Evolutionary conservation across 179 eudicot genomes (phyloP).

Genomic region (Beta corolliflora): DNA sequence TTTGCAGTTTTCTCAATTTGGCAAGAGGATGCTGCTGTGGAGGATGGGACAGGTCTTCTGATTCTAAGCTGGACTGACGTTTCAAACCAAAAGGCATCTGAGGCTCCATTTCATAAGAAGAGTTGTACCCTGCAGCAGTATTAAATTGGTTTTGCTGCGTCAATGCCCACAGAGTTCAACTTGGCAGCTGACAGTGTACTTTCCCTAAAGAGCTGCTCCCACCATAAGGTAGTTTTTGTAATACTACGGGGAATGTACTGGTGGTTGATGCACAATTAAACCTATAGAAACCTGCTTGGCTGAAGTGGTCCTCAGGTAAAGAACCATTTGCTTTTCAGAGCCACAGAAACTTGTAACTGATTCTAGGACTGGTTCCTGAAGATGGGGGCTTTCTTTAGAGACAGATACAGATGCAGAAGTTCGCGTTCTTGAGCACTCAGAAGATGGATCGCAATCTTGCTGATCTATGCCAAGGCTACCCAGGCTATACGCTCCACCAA

Average conservation of each 20-base stretch:
- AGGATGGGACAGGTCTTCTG: constrained; percentile 29
- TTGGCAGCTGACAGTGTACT: constrained; percentile 31
- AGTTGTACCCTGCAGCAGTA: constrained; percentile 25
- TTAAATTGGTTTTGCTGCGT: constrained; percentile 17
- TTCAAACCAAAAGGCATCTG: constrained; percentile 23
- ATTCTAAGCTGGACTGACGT: constrained; percentile 27
- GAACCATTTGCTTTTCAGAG: constrained; percentile 31
- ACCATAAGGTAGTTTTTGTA: constrained; percentile 40
- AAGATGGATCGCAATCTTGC: constrained; percentile 33
- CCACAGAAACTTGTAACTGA: constrained; percentile 32
- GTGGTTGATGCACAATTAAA: constrained; percentile 34
- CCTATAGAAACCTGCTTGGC: constrained; percentile 35
- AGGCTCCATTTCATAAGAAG: constrained; percentile 39
- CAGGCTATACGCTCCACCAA: constrained; percentile 33
- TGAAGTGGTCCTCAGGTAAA: constrained; percentile 39
- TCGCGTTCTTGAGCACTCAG: constrained; percentile 28
- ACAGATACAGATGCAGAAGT: constrained; percentile 31
- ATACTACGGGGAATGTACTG: constrained; percentile 44
- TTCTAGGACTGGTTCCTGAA: constrained; percentile 37
- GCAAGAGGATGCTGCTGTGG: constrained; percentile 34
- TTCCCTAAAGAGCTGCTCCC: constrained; percentile 24
- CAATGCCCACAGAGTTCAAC: constrained; percentile 20
- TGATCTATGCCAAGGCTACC: constrained; percentile 31
- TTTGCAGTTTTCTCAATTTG: constrained; percentile 28
- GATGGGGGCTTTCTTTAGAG: constrained; percentile 33